Evolutionary conservation across 1,139 yeast species (phyloP).

Genomic region (Kurtzmaniella quercitrusa): DNA sequence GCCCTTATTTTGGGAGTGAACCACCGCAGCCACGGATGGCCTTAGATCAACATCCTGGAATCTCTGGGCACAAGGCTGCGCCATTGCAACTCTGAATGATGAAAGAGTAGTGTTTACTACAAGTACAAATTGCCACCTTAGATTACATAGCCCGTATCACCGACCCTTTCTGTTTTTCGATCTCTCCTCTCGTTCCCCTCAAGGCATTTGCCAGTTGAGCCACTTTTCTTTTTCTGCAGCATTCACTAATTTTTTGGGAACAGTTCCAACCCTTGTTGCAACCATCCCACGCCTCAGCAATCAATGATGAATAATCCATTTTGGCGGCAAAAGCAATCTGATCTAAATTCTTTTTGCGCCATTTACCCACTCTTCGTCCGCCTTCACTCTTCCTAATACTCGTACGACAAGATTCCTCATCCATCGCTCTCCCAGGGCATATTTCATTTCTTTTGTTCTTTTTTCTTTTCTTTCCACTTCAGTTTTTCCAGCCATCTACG

Average conservation of each 20-base stretch:
- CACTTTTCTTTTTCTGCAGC: neutral
- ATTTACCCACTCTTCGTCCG: too few species aligned
- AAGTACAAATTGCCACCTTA: too few species aligned
- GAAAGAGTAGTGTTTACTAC: too few species aligned
- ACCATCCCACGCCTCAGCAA: neutral
- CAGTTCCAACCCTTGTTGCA: neutral
- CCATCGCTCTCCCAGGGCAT: neutral
- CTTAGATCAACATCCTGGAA: too few species aligned
- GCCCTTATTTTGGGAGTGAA: neutral
- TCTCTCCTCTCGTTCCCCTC: neutral
- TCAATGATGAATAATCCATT: too few species aligned
- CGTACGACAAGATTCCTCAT: neutral
- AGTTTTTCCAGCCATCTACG: neutral
- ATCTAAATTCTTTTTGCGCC: too few species aligned
- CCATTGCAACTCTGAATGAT: too few species aligned
- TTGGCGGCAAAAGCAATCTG: too few species aligned
- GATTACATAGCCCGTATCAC: neutral
- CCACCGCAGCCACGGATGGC: too few species aligned
- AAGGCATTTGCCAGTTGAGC: neutral
- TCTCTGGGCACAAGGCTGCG: too few species aligned
- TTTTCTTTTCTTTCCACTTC: neutral
- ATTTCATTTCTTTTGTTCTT: neutral
- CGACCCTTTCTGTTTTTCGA: neutral
- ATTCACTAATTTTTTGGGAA: neutral
- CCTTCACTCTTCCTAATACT: neutral